Evolutionary conservation across 345 rosid species (phyloP).

Genomic region (Diplotaxis tenuifolia): DNA sequence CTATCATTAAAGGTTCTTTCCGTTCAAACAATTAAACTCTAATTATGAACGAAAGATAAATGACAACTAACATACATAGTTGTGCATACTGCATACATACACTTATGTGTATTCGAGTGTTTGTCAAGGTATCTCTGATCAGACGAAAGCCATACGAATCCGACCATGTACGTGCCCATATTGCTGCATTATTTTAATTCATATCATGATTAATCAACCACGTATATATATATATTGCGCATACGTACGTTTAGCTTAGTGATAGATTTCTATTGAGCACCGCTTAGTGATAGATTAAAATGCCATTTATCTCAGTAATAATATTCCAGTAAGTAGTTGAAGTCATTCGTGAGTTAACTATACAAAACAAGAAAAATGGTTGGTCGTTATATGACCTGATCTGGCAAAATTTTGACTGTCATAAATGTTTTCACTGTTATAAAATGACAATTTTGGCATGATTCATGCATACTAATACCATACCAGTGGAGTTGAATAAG

Average conservation of each 20-base stretch:
- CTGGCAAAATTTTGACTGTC: conserved; percentile 29
- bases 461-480: conserved; percentile 16
- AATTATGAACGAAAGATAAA: neutral
- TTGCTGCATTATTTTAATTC: neutral
- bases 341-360: neutral
- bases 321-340: neutral
- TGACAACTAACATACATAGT: conserved; percentile 8
- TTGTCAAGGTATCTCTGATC: conserved; percentile 39
- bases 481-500: conserved; percentile 32
- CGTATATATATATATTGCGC: neutral
- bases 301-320: neutral
- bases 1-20: conserved; percentile 29
- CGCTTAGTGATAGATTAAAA: neutral
- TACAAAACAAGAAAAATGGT: neutral
- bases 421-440: conserved; percentile 9
- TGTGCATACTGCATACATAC: conserved; percentile 29
- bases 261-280: neutral
- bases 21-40: conserved; percentile 3
- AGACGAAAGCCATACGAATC: conserved; percentile 39
- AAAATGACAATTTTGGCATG: conserved; percentile 5
- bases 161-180: conserved; percentile 33
- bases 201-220: conserved; percentile 12
- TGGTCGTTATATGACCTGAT: neutral
- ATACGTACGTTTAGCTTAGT: conserved; percentile 7
- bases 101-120: conserved; percentile 34